Base-by-base conservation (phyloP, 1,284 basidiomycete species). In the Microstroma glucosiphilum region DNA sequence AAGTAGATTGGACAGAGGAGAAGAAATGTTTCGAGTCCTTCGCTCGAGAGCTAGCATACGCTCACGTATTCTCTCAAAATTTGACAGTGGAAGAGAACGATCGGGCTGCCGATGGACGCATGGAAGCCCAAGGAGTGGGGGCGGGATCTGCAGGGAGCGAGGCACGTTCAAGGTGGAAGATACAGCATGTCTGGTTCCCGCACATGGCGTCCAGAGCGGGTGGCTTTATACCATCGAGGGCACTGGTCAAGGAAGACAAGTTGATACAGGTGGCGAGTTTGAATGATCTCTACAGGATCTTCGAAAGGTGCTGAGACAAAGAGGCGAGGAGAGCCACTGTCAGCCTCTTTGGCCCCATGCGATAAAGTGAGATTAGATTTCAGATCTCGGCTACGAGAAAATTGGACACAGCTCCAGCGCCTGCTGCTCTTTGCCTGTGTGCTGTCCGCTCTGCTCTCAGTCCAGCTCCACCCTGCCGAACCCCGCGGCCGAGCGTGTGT, bases 1-100 rank as follows among this genome's bases (percentile, higher is more conserved):
- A 94, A 86, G 91, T 96, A 30, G 83, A 92, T 70, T 98, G 94
- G 94, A 83, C 83, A 8, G 83, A 86, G 1, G 96, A 99, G 79
- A 82, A 83, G 57, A 86, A 85, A 62, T 99, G 94, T 77, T 97
- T 98, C 75, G 84, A 86, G 19, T 84, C 86, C 0, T 88, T 98
- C 74, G 82, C 96, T 23, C 86, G 87, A 37, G 94, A 98, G 80
- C 82, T 99, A 1, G 92, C 72, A 0, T 65, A 49, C 42, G 67
- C 66, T 37, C 65, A 65, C 48, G 65, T 78, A 60, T 63, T 56
- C 56, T 83, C 63, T 89, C 86, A 71, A 60, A 57, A 2, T 58
- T 23, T 15, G 37, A 25, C 48, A 37, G 23, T 54, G n/a, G 40
- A 41, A 30, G 40, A 60, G 3, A 26, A 6, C 19, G 21, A 26